Percentiles rank a stretch among this genome's conserved stretches.
Conservation (phyloP, 768 basidiomycete species). For the Amanita subjunquillea region DNA sequence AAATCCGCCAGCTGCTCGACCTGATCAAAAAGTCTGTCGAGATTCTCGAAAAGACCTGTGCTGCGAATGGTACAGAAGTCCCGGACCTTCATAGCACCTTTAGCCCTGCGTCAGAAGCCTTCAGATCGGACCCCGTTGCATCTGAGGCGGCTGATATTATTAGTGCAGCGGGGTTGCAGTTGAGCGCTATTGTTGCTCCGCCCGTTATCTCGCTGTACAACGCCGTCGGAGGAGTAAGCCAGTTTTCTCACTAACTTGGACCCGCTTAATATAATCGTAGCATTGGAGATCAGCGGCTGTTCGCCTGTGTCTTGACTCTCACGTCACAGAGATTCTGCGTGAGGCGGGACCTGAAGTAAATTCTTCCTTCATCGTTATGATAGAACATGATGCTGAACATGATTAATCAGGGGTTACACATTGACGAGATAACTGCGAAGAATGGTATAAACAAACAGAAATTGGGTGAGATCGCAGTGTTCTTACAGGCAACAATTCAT, state of each 20-base stretch:
- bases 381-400: too few species aligned
- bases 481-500: too few species aligned
- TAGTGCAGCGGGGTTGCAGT: constrained; percentile 15
- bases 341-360: too few species aligned
- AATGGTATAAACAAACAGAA: too few species aligned
- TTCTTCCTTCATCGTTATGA: too few species aligned
- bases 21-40: constrained; percentile 1
- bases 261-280: not conserved
- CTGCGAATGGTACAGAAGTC: constrained; percentile 5
- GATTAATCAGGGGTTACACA: too few species aligned
- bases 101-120: constrained; percentile 12
- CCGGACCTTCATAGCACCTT: constrained; percentile 16
- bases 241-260: not conserved
- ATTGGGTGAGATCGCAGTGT: too few species aligned
- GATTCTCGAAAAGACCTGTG: constrained; percentile 7
- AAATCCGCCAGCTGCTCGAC: not conserved
- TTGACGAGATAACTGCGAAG: too few species aligned
- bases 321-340: too few species aligned
- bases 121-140: constrained; percentile 10
- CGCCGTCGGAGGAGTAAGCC: constrained; percentile 6
- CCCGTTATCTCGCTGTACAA: constrained; percentile 10
- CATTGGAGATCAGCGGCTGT: too few species aligned
- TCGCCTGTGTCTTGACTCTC: too few species aligned
- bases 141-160: constrained; percentile 11
- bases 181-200: constrained; percentile 13